Base-by-base conservation (phyloP, 495 filamentous ascomycete genomes). In the Neurospora terricola region DNA sequence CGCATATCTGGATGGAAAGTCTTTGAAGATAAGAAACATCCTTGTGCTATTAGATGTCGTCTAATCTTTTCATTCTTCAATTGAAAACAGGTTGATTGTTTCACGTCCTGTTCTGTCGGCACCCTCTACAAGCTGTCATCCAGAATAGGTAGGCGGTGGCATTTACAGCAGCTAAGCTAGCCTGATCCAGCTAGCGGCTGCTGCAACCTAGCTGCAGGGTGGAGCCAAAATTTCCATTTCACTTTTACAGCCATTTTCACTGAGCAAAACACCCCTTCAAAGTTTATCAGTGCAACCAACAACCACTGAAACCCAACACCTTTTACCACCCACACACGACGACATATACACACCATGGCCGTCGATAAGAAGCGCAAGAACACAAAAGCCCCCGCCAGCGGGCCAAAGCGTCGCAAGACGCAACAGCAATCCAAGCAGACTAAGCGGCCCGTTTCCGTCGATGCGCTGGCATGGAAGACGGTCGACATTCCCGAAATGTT, bases 401-500 rank as follows among this genome's bases (percentile, higher is more conserved):
- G 72, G 11, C 30, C 77, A 34, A 91, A 91, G 75, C 84, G 84
- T 71, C 84, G 83, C 74, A 88, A 86, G 80, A 78, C 72, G 54
- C 72, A 71, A 73, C n/a, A 66, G 27, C 6, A 16, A 30, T 6
- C 59, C 69, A 71, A 34, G 70, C 75, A 79, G 48, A 39, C 74
- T 10, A 85, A 85, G 77, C 75, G 77, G 45, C 75, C 79, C 16
- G 80, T 83, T 11, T 78, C 74, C 38, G 75, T 91, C n/a, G 89
- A 96, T 75, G 86, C 90, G 21, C 86, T 98, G 38, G 83, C 85
- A 82, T 99, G 96, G 96, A 90, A 90, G 75, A 87, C 90, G 73
- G 94, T 97, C 18, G 80, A 89, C 30, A 86, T 98, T 71, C 94
- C 94, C 6, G 94, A 97, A 79, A 90, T 91, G 75, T 86, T 97